Conservation (phyloP, 2,329 filamentous ascomycete species). For the Gnomoniopsis smithogilvyi region DNA sequence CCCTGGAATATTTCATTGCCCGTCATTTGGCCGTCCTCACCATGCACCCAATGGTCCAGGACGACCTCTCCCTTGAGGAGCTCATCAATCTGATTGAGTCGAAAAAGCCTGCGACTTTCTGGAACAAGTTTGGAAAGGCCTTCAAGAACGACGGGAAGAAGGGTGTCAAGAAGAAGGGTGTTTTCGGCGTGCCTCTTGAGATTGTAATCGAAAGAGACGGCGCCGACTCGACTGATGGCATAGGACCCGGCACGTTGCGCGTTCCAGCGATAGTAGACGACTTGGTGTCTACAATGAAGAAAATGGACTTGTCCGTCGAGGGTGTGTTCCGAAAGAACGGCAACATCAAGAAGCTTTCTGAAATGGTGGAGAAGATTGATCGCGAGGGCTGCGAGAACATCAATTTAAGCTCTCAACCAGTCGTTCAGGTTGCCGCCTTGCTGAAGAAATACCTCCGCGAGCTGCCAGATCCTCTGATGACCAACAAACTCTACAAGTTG, state of each 20-base stretch:
- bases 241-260: constrained; percentile 84
- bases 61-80: constrained; percentile 91
- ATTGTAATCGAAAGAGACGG: constrained; percentile 88
- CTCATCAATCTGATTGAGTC: constrained; percentile 90
- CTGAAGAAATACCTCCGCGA: constrained; percentile 94
- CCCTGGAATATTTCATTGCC: constrained; percentile 95
- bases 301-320: constrained; percentile 98
- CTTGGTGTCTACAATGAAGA: constrained; percentile 88
- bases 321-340: constrained; percentile 99
- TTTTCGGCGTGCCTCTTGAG: constrained; percentile 88
- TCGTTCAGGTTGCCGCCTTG: constrained; percentile 89
- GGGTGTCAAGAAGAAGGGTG: constrained; percentile 82
- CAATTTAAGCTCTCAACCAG: constrained; percentile 82
- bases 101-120: constrained; percentile 84
- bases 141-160: constrained; percentile 85
- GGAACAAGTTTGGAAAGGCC: constrained; percentile 96
- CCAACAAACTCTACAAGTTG: constrained; percentile 87
- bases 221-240: constrained; percentile 95
- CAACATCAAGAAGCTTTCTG: constrained; percentile 91
- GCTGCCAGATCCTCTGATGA: constrained; percentile 90
- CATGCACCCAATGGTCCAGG: constrained; percentile 88
- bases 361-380: constrained; percentile 83
- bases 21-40: constrained; percentile 91
- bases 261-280: constrained; percentile 96
- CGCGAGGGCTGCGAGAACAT: constrained; percentile 79